phyloP scores from a whole-genome alignment of 2,329 filamentous ascomycete species.

The Apiospora hydei region DNA sequence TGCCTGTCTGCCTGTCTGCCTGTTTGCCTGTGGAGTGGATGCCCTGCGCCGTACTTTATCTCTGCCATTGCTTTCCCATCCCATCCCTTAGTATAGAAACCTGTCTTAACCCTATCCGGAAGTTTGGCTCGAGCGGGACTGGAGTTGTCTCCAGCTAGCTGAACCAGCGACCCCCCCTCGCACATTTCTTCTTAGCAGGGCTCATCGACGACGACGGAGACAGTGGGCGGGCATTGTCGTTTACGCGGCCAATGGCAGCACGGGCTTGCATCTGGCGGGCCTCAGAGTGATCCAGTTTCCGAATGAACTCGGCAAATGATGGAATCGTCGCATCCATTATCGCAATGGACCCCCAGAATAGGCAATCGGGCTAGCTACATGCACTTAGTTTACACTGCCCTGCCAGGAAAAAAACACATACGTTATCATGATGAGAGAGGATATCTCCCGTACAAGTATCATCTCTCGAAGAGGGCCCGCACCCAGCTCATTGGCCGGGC shows the following conservation, averaged over 20 bases:
- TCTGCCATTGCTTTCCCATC: neutral
- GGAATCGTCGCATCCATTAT: conserved; percentile 1
- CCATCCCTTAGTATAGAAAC: conserved; percentile 21
- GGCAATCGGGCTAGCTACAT: neutral
- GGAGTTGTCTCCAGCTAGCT: conserved; percentile 15
- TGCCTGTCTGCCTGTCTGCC: neutral
- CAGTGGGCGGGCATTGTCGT: conserved; percentile 5
- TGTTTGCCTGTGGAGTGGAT: no score
- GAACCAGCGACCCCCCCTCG: conserved; percentile 2
- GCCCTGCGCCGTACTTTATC: neutral
- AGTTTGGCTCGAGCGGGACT: conserved; percentile 7
- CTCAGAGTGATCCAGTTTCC: neutral
- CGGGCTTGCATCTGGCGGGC: neutral
- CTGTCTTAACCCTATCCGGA: conserved; percentile 7
- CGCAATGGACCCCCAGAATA: conserved; percentile 12
- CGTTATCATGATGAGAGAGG: neutral
- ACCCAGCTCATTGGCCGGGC: neutral
- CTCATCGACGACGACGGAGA: conserved; percentile 5
- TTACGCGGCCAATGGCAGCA: conserved; percentile 8
- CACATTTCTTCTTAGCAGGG: conserved; percentile 15
- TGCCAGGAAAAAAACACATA: neutral
- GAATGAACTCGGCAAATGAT: neutral
- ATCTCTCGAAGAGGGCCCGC: conserved; percentile 4
- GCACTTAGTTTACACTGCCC: conserved; percentile 5
- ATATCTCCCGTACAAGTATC: neutral